A percentile compares a stretch with the other conserved stretches of the same genome.
Conservation (phyloP, 1,284 basidiomycete genomes). For the Cryptococcus maquisensis region DNA sequence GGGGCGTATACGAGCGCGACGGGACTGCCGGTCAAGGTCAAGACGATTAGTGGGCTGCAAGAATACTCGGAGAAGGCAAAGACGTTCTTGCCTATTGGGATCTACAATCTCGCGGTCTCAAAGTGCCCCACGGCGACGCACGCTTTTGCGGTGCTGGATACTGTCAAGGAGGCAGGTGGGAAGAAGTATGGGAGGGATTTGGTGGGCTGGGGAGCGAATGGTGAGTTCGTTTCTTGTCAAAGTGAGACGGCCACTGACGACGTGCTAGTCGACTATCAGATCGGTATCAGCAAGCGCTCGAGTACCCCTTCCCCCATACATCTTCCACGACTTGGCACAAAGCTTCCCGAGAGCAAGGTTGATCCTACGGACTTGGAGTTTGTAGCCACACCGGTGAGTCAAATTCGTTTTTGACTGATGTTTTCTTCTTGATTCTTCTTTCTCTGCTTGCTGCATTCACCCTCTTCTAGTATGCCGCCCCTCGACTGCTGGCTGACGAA, state of each 20-base stretch:
- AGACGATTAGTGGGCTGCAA: constrained; percentile 73
- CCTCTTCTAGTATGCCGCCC: neutral
- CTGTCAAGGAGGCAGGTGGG: constrained; percentile 40
- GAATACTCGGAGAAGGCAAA: constrained; percentile 70
- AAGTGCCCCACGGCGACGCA: constrained; percentile 57
- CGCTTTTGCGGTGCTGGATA: constrained; percentile 70
- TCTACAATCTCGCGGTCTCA: constrained; percentile 59
- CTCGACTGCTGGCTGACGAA: neutral
- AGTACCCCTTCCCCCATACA: constrained; percentile 66
- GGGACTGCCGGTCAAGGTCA: constrained; percentile 67
- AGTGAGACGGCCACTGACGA: neutral
- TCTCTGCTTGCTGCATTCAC: neutral
- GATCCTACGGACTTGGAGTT: neutral
- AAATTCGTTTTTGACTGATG: neutral
- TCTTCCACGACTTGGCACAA: constrained; percentile 52
- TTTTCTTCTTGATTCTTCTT: neutral
- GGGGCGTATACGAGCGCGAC: constrained; percentile 71
- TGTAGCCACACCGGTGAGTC: neutral
- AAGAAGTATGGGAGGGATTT: constrained; percentile 52
- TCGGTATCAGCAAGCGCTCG: constrained; percentile 77
- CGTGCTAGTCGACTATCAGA: constrained; percentile 60
- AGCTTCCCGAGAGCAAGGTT: constrained; percentile 32
- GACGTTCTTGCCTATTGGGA: constrained; percentile 63
- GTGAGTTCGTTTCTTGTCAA: constrained; percentile 18
- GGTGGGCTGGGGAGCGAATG: constrained; percentile 53